Conservation (phyloP, 345 rosid genomes). For the Mallotus nudiflorus region DNA sequence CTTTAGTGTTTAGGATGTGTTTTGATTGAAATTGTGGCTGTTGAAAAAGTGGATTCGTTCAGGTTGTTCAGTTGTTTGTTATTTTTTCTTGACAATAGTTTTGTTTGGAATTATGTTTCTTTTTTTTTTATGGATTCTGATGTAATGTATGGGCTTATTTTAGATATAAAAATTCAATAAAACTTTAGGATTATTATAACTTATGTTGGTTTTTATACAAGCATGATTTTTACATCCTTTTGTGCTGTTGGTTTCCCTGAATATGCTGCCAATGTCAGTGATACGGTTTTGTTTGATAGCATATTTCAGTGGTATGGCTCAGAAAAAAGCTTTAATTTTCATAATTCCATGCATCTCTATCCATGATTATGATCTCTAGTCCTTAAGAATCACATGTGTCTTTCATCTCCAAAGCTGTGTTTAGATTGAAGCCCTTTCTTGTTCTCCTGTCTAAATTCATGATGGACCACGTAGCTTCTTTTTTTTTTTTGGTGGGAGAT, state of each 20-base stretch:
- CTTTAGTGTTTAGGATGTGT: background rate
- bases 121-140: no score
- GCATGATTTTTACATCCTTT: background rate
- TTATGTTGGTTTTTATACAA: no score
- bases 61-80: background rate
- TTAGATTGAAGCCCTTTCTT: background rate
- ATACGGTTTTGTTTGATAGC: background rate
- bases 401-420: background rate
- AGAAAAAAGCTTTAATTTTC: background rate
- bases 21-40: background rate
- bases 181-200: no score
- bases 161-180: no score
- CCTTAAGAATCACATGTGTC: background rate
- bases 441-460: background rate
- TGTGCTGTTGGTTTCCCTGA: background rate
- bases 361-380: background rate
- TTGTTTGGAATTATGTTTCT: background rate
- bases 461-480: no score
- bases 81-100: background rate
- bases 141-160: no score
- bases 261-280: background rate
- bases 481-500: no score
- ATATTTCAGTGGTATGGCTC: background rate
- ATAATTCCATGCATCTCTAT: background rate
- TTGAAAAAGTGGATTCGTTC: no score